phyloP scores from a whole-genome alignment of 228 moss, liverwort and hornwort species.

The Sphagnum magellanicum region DNA sequence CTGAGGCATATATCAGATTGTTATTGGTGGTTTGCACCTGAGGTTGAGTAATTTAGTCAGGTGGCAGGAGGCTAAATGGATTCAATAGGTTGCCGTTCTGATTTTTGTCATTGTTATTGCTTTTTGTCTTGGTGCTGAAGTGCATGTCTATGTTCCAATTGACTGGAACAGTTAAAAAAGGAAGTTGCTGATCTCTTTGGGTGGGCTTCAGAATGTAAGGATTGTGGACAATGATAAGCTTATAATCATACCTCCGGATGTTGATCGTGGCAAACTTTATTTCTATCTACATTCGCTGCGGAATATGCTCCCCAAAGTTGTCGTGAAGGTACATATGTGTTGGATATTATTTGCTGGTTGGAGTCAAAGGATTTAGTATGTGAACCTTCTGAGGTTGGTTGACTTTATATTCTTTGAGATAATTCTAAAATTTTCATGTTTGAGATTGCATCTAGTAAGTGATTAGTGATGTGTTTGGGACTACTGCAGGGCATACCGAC shows the following conservation, averaged over 20 bases:
- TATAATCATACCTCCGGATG: conserved; percentile 72
- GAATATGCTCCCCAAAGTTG: conserved; percentile 72
- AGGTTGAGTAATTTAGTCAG: no score
- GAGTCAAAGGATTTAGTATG: not conserved
- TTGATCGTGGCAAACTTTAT: conserved; percentile 85
- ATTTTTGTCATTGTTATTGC: no score
- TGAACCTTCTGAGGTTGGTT: not conserved
- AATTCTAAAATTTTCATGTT: no score
- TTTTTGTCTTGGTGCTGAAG: no score
- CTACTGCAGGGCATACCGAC: conserved; percentile 78
- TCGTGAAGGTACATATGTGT: conserved; percentile 67
- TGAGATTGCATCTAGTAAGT: no score
- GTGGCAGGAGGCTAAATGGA: no score
- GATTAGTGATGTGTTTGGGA: no score
- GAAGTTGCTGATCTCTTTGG: not conserved
- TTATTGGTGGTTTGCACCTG: no score
- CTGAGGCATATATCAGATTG: no score
- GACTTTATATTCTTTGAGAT: not conserved
- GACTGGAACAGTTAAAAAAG: no score
- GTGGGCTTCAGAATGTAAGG: conserved; percentile 64
- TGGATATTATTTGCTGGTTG: not conserved
- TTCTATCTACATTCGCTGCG: conserved; percentile 81
- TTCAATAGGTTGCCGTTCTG: no score
- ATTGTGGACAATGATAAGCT: conserved; percentile 84
- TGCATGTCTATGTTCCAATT: no score